Evolutionary conservation across 1,284 basidiomycete species (phyloP).

Genomic region (Wolfiporia cocos): DNA sequence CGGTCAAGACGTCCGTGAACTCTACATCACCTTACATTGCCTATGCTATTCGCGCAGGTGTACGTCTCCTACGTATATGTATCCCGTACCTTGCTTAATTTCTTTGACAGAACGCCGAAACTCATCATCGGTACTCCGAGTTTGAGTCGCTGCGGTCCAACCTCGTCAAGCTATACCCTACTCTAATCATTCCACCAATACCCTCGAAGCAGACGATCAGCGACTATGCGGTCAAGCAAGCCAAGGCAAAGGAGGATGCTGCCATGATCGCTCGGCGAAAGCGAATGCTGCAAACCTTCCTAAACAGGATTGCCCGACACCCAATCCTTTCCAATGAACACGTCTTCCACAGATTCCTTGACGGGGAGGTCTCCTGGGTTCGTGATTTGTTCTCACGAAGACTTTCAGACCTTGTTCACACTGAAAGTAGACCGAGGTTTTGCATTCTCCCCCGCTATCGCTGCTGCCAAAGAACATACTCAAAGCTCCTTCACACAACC

Average conservation of each 20-base stretch:
- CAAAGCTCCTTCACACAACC: slow-evolving; percentile 92
- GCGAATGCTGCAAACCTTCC: slow-evolving; percentile 92
- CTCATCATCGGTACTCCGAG: slow-evolving; percentile 92
- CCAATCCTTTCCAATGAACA: slow-evolving; percentile 93
- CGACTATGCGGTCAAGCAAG: slow-evolving; percentile 97
- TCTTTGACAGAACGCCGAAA: slow-evolving; percentile 61
- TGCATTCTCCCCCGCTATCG: slow-evolving; percentile 89
- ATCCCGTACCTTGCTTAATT: slow-evolving; percentile 8
- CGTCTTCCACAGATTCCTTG: slow-evolving; percentile 92
- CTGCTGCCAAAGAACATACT: slow-evolving; percentile 92
- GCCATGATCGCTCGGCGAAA: slow-evolving; percentile 89
- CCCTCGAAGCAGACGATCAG: slow-evolving; percentile 95
- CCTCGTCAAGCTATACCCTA: slow-evolving; percentile 88
- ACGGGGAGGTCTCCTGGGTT: slow-evolving; percentile 95
- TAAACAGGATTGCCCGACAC: slow-evolving; percentile 86
- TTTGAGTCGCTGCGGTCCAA: slow-evolving; percentile 90
- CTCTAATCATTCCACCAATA: slow-evolving; percentile 95
- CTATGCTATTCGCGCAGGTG: slow-evolving; percentile 90
- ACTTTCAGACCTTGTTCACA: too few species aligned
- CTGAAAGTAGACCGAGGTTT: slow-evolving; percentile 69
- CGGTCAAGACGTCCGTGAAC: slow-evolving; percentile 89
- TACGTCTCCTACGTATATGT: slow-evolving; percentile 35
- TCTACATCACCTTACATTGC: slow-evolving; percentile 88
- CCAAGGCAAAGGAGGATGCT: slow-evolving; percentile 94
- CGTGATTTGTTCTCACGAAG: too few species aligned